Conservation (phyloP, 352 stramenopile species). For the Phytopythium chamaehyphon region DNA sequence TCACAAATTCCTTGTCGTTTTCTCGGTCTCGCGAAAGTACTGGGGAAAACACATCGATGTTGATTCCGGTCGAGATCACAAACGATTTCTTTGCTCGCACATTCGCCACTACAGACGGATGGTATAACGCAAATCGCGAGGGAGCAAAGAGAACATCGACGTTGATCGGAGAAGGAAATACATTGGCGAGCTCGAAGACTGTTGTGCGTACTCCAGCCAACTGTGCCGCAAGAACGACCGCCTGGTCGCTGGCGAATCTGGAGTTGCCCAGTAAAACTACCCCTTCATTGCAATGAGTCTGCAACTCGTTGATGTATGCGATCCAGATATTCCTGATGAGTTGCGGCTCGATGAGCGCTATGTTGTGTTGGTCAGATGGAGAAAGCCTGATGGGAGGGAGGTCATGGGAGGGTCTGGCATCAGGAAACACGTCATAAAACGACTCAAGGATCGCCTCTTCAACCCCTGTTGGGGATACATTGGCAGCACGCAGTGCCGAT, state of each 20-base stretch:
- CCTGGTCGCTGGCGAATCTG: constrained; percentile 20
- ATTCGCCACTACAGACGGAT: constrained; percentile 31
- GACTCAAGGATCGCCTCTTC: constrained; percentile 10
- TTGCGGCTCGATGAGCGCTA: constrained; percentile 16
- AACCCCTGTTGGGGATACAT: constrained; percentile 6
- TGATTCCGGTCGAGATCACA: constrained; percentile 40
- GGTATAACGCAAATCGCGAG: constrained; percentile 41
- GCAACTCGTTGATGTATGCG: constrained; percentile 15
- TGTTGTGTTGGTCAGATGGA: constrained; percentile 8
- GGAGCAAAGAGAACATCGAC: constrained; percentile 51
- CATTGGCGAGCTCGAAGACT: constrained; percentile 52
- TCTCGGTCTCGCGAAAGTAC: background rate
- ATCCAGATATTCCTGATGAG: constrained; percentile 27
- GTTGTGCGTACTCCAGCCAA: constrained; percentile 30
- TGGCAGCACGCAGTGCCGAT: constrained; percentile 8
- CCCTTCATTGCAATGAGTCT: constrained; percentile 23
- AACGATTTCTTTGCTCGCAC: constrained; percentile 17
- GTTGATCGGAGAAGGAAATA: constrained; percentile 25
- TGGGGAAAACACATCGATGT: constrained; percentile 25
- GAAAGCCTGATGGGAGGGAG: too few relatives aligned
- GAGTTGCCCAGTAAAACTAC: constrained; percentile 53
- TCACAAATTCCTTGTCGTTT: constrained; percentile 19
- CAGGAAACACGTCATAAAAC: constrained; percentile 22
- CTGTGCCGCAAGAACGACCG: constrained; percentile 30
- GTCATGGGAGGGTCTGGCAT: constrained; percentile 2